phyloP scores from a whole-genome alignment of 208 protist genomes.

The Trypanosoma caninum region DNA sequence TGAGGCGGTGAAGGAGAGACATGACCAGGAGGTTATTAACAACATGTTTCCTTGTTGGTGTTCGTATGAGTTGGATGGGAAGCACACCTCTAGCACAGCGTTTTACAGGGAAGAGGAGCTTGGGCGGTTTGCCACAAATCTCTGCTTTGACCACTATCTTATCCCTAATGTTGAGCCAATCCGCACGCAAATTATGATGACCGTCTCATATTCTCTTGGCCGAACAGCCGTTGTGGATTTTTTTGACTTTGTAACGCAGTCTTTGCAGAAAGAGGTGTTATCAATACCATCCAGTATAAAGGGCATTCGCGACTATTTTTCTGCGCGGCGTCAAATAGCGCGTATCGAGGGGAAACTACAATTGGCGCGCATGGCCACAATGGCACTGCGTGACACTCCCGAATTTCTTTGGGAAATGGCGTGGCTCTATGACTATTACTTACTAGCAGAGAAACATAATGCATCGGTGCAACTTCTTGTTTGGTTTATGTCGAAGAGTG shows the following conservation, averaged over 20 bases:
- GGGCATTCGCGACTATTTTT: conserved; percentile 68
- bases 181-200: conserved; percentile 61
- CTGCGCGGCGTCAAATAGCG: conserved; percentile 38
- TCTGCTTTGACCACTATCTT: conserved; percentile 78
- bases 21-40: conserved; percentile 45
- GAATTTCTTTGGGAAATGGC: conserved; percentile 75
- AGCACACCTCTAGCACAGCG: conserved; percentile 17
- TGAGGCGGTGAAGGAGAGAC: conserved; percentile 40
- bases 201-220: conserved; percentile 57
- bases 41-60: conserved; percentile 68
- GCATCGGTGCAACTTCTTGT: conserved; percentile 42
- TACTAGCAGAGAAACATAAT: conserved; percentile 54
- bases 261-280: conserved; percentile 49
- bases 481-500: conserved; percentile 61
- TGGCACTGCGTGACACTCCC: conserved; percentile 48
- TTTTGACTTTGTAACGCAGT: conserved; percentile 60
- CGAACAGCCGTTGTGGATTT: conserved; percentile 57
- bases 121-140: conserved; percentile 40
- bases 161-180: conserved; percentile 37
- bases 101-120: conserved; percentile 31
- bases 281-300: conserved; percentile 47
- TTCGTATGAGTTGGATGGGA: conserved; percentile 55
- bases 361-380: conserved; percentile 48
- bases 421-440: conserved; percentile 60
- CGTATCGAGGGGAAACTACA: conserved; percentile 56